A percentile compares a stretch with the other conserved stretches of the same genome.
These are phyloP conservation scores for Macroventuria anomochaeta DNA, from an alignment of 2,329 filamentous ascomycete species.

Conservation along the genomic window DNA sequence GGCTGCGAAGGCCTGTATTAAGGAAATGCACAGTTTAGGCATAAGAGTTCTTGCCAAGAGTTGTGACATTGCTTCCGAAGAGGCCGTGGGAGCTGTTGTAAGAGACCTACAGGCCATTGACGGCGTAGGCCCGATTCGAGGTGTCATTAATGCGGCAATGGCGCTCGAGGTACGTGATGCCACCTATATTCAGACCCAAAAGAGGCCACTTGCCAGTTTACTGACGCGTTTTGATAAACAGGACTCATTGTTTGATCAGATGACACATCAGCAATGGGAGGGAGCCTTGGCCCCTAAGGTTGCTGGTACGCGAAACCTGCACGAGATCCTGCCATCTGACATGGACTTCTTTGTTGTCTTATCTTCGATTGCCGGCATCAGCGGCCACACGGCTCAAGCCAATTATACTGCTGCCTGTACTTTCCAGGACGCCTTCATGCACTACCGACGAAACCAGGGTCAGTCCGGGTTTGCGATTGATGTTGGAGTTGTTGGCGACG, in stretches of 20 bases:
- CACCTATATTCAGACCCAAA: too few relatives aligned
- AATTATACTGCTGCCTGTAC: background rate
- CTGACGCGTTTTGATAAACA: too few relatives aligned
- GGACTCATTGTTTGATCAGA: background rate
- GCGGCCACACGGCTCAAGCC: background rate
- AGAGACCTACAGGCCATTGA: too few relatives aligned
- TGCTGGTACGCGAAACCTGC: background rate
- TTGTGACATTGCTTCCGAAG: too few relatives aligned
- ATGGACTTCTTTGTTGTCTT: background rate
- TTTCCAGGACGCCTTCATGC: background rate
- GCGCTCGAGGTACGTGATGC: background rate
- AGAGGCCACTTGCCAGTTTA: too few relatives aligned
- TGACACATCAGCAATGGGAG: background rate
- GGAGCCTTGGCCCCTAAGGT: background rate
- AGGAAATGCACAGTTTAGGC: too few relatives aligned
- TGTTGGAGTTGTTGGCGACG: background rate
- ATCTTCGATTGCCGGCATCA: background rate
- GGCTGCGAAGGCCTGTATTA: too few relatives aligned
- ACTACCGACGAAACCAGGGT: background rate
- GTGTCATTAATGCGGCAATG: background rate
- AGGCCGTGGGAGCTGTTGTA: too few relatives aligned
- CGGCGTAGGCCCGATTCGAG: background rate
- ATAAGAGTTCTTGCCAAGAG: too few relatives aligned
- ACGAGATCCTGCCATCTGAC: background rate
- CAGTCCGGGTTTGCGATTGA: background rate